Conservation (phyloP, 1,284 basidiomycete species). For the Boletellus deceptivus region DNA sequence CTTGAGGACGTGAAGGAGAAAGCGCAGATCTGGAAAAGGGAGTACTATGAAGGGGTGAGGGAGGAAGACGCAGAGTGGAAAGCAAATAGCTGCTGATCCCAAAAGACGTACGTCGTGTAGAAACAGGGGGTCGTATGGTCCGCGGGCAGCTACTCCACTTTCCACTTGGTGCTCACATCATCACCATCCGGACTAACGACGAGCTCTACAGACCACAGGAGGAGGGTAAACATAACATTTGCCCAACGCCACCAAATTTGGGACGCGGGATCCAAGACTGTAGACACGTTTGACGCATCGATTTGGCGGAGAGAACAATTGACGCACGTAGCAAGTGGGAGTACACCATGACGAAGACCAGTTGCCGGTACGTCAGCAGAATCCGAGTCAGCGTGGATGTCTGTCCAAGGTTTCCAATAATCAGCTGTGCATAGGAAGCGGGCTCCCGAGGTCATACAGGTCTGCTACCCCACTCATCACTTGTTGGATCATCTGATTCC, state of each 20-base stretch:
- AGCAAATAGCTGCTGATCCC: constrained; percentile 44
- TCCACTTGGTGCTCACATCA: constrained; percentile 68
- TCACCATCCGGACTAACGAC: constrained; percentile 77
- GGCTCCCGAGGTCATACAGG: constrained; percentile 49
- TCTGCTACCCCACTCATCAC: constrained; percentile 67
- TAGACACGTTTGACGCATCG: background rate
- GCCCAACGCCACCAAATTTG: constrained; percentile 90
- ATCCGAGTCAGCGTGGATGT: constrained; percentile 72
- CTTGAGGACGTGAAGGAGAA: constrained; percentile 82
- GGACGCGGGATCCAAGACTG: constrained; percentile 79
- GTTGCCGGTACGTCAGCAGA: constrained; percentile 76
- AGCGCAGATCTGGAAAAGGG: constrained; percentile 88
- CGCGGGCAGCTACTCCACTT: constrained; percentile 55
- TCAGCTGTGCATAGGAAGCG: constrained; percentile 1
- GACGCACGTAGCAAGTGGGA: constrained; percentile 74
- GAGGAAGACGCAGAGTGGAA: constrained; percentile 74
- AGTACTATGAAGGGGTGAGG: constrained; percentile 71
- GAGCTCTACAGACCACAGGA: constrained; percentile 78
- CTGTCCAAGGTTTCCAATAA: constrained; percentile 37
- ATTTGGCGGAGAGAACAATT: background rate
- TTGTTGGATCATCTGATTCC: constrained; percentile 64
- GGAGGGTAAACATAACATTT: constrained; percentile 80
- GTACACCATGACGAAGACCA: constrained; percentile 82
- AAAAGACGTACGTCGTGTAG: constrained; percentile 8
- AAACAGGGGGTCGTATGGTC: constrained; percentile 6